phyloP scores from a whole-genome alignment of 441 rosid species.

The Populus hybrid region DNA sequence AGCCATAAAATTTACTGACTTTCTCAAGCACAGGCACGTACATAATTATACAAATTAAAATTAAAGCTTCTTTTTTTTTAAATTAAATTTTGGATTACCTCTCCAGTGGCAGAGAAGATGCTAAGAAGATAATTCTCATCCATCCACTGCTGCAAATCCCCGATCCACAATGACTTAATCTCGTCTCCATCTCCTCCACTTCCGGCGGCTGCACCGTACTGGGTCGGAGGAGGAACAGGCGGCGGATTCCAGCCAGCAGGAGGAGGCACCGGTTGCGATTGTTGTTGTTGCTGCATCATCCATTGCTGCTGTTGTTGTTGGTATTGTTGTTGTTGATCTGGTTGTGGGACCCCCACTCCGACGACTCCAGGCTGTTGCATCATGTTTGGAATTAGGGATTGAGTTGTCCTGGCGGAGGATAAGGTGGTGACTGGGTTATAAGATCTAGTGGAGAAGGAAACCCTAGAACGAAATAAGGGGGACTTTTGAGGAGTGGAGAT shows the following conservation, averaged over 20 bases:
- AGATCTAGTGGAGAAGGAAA: neutral
- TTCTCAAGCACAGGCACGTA: neutral
- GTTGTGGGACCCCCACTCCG: too few species aligned
- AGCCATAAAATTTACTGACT: neutral
- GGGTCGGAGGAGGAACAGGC: conserved; percentile 58
- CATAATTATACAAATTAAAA: neutral
- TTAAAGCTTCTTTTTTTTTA: too few species aligned
- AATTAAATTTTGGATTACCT: conserved; percentile 35
- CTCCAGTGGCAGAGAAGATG: conserved; percentile 54
- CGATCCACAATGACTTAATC: conserved; percentile 85
- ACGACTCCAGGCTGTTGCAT: too few species aligned
- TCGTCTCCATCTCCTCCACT: conserved; percentile 45
- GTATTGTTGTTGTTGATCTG: conserved; percentile 44
- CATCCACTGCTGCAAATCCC: conserved; percentile 88
- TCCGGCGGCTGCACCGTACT: conserved; percentile 34
- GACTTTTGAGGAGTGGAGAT: neutral
- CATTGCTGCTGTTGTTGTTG: conserved; percentile 32
- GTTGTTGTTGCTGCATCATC: conserved; percentile 58
- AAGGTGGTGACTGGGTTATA: neutral
- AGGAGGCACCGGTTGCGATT: conserved; percentile 50
- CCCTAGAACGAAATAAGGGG: neutral
- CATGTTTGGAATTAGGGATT: conserved; percentile 25
- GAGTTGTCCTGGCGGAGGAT: conserved; percentile 60
- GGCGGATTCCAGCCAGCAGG: conserved; percentile 67
- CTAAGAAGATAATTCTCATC: conserved; percentile 66